A percentile compares a stretch with the other conserved stretches of the same genome.
Evolutionary conservation across 129 eudicot species (phyloP).

Genomic region (Silybum marianum): DNA sequence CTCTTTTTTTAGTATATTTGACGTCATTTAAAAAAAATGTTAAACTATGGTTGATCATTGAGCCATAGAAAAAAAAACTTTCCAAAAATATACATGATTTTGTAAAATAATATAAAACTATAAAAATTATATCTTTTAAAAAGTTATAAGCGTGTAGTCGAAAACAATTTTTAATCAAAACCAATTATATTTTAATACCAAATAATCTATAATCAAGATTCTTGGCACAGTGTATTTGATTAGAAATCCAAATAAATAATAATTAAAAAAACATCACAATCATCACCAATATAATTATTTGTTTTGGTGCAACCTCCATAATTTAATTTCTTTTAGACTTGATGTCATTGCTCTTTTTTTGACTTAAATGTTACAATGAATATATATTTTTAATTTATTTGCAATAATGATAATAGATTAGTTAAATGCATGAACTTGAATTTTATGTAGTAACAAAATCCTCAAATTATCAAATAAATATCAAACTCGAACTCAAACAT

Average conservation of each 20-base stretch:
- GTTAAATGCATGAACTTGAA: not conserved
- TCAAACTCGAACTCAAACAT: not conserved
- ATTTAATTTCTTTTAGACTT: not conserved
- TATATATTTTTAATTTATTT: too few species aligned
- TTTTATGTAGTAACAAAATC: not conserved
- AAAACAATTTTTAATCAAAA: not conserved
- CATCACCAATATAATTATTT: constrained; percentile 32
- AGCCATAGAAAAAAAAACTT: not conserved
- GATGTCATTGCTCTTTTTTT: not conserved
- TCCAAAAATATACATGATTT: not conserved
- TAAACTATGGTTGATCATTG: too few species aligned
- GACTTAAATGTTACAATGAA: not conserved
- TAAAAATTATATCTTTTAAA: not conserved
- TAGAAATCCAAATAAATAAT: constrained; percentile 5
- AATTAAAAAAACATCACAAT: constrained; percentile 21
- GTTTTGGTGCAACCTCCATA: constrained; percentile 39
- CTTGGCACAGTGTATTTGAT: constrained; percentile 30
- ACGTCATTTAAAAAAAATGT: too few species aligned
- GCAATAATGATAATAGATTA: too few species aligned
- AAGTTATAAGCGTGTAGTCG: not conserved
- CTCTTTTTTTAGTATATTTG: too few species aligned
- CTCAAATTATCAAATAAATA: not conserved
- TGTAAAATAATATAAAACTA: not conserved
- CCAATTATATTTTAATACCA: constrained; percentile 4
- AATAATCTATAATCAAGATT: constrained; percentile 34